These are phyloP conservation scores for Exophiala phaeomuriformis DNA, from an alignment of 2,329 filamentous ascomycete species.

Conservation along the genomic window DNA sequence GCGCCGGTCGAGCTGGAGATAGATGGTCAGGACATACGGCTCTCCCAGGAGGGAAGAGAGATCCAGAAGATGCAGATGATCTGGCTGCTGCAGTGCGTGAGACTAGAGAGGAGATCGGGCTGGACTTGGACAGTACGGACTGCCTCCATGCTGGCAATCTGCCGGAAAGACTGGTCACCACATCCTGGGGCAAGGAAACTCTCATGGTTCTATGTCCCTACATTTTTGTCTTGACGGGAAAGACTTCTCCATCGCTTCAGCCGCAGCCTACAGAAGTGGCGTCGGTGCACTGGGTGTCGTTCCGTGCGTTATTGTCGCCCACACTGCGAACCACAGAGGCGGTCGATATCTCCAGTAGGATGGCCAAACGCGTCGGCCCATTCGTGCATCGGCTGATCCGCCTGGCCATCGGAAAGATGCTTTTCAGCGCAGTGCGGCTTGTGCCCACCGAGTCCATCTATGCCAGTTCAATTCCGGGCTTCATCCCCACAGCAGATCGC, in stretches of 20 bases:
- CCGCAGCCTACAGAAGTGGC: constrained; percentile 64
- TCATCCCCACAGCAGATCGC: constrained; percentile 36
- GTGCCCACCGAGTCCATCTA: constrained; percentile 55
- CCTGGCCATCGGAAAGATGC: constrained; percentile 57
- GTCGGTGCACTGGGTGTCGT: constrained; percentile 61
- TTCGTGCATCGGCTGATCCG: constrained; percentile 50
- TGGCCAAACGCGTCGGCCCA: constrained; percentile 50
- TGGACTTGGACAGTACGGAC: constrained; percentile 48
- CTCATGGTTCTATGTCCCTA: constrained; percentile 65
- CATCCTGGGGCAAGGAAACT: constrained; percentile 58
- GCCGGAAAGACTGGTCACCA: constrained; percentile 58
- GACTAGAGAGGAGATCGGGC: constrained; percentile 59
- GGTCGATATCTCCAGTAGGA: constrained; percentile 57
- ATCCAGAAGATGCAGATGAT: constrained; percentile 58
- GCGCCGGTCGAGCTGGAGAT: constrained; percentile 57
- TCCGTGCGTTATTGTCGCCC: constrained; percentile 54
- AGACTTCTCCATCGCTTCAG: constrained; percentile 49
- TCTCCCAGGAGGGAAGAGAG: constrained; percentile 59
- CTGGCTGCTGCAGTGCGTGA: constrained; percentile 57
- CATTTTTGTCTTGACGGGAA: constrained; percentile 55
- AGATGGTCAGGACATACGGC: constrained; percentile 64
- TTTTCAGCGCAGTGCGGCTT: constrained; percentile 58
- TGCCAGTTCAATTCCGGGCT: constrained; percentile 48
- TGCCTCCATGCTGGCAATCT: constrained; percentile 52
- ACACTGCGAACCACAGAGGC: constrained; percentile 54